These are phyloP conservation scores for Aspergillus baeticus DNA, from an alignment of 495 filamentous ascomycete species.

Conservation along the genomic window DNA sequence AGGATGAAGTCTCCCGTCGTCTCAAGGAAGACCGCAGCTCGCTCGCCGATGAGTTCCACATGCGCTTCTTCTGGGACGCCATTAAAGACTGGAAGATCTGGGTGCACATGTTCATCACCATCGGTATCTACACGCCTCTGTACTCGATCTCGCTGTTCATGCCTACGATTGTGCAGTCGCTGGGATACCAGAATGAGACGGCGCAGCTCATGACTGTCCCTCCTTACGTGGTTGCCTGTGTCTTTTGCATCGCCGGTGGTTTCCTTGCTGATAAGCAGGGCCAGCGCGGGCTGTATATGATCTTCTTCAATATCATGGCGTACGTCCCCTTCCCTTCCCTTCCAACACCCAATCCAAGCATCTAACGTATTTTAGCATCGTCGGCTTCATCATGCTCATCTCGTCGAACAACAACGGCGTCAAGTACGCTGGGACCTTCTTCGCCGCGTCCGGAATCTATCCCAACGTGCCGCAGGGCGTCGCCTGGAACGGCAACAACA, in stretches of 20 bases:
- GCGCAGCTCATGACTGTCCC: constrained; percentile 53
- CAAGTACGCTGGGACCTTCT: constrained; percentile 27
- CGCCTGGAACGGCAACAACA: constrained; percentile 17
- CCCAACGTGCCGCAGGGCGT: constrained; percentile 15
- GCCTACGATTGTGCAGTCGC: constrained; percentile 50
- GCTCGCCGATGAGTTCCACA: constrained; percentile 12
- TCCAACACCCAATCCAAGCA: not conserved
- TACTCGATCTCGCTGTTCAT: constrained; percentile 47
- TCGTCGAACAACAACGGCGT: constrained; percentile 22
- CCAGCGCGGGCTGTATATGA: constrained; percentile 13
- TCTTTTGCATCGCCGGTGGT: constrained; percentile 12
- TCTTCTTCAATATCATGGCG: constrained; percentile 35
- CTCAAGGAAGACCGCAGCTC: constrained; percentile 11
- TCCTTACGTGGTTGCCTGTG: constrained; percentile 43
- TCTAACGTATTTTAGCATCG: constrained; percentile 38
- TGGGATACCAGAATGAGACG: constrained; percentile 46
- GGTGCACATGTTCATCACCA: constrained; percentile 19
- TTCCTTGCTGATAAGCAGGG: constrained; percentile 9
- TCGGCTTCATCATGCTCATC: constrained; percentile 36
- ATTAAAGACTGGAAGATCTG: constrained; percentile 16
- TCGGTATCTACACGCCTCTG: constrained; percentile 15
- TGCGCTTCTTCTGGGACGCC: constrained; percentile 18
- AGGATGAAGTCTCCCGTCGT: constrained; percentile 4
- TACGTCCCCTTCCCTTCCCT: constrained; percentile 29
- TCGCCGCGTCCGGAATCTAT: constrained; percentile 22